Conservation (phyloP, 192 early-diverging fungal species). For the Umbelopsis sp. region DNA sequence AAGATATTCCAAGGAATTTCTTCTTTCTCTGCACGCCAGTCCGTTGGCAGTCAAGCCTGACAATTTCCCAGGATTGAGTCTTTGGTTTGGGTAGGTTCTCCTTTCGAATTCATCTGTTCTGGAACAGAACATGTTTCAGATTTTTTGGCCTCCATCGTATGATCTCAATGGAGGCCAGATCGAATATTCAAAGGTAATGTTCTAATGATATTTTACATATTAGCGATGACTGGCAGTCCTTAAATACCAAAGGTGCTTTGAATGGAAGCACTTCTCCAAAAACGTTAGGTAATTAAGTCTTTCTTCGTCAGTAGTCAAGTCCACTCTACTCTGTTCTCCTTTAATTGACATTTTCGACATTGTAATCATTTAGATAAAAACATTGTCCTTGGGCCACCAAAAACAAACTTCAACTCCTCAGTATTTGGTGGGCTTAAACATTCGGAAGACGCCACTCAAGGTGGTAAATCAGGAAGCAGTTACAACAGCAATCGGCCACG, state of each 20-base stretch:
- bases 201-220: too few relatives aligned
- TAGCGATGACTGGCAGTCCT: slow-evolving; percentile 1
- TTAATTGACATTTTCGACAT: background rate
- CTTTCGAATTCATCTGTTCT: background rate
- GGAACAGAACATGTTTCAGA: background rate
- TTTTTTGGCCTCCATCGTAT: background rate
- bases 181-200: too few relatives aligned
- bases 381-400: slow-evolving; percentile 58
- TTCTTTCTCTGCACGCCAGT: slow-evolving; percentile 31
- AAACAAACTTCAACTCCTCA: slow-evolving; percentile 59
- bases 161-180: background rate
- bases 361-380: slow-evolving; percentile 33
- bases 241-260: slow-evolving; percentile 6
- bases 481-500: slow-evolving; percentile 12
- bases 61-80: slow-evolving; percentile 26
- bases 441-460: slow-evolving; percentile 29
- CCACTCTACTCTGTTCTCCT: background rate
- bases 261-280: slow-evolving; percentile 10
- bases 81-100: slow-evolving; percentile 38
- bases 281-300: background rate
- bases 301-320: background rate
- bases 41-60: slow-evolving; percentile 35
- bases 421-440: slow-evolving; percentile 50
- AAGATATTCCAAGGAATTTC: slow-evolving; percentile 32
- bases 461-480: background rate